Base-by-base conservation (phyloP, 148 eudicot genomes). In the Rhododendron kiyosumense region DNA sequence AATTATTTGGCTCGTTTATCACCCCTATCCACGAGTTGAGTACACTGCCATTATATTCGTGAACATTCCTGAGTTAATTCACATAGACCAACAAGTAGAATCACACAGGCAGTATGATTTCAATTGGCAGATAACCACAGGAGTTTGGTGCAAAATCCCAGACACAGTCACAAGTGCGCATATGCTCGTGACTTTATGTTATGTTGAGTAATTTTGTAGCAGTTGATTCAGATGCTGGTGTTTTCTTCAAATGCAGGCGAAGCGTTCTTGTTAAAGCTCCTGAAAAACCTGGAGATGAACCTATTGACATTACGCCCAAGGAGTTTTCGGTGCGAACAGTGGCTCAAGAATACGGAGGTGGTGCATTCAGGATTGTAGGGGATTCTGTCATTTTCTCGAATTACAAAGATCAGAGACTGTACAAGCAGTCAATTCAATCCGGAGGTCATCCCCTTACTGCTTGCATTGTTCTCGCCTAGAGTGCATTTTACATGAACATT, bases 341-440 rank as follows among this genome's bases (percentile, higher is more conserved):
- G 80, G 96, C 94, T 89, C 98, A 96, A 81, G 97, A 95, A 84
- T 96, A 94, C 87, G 99, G 99, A 86, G 99, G 99, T 86, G 99
- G 96, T 71, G 95, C 98, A 11, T 96, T 96, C 90, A 83, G 89
- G 18, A 88, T 95, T 83, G 88, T 87, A 28, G 95, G 90, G 59
- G 91, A 91, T 73, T 83, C 88, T 65, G 81, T 93, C 28, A 83
- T 93, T 49, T 94, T 94, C 88, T 93, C 97, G 13, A 94, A 94
- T 86, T 87, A 91, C 86, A 90, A 92, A 84, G 97, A 94, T 86
- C 97, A 94, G 71, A 93, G 97, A 88, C 92, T 94, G 14, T 94
- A 94, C 79, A 85, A 89, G 85, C 95, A 93, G 89, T 90, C 92
- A 7, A 83, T 89, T 86, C 82, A 41, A 74, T 83, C 89, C 32